These are phyloP conservation scores for Phoenix dactylifera DNA, from an alignment of 176 grass and related monocot genomes.

Conservation along the genomic window DNA sequence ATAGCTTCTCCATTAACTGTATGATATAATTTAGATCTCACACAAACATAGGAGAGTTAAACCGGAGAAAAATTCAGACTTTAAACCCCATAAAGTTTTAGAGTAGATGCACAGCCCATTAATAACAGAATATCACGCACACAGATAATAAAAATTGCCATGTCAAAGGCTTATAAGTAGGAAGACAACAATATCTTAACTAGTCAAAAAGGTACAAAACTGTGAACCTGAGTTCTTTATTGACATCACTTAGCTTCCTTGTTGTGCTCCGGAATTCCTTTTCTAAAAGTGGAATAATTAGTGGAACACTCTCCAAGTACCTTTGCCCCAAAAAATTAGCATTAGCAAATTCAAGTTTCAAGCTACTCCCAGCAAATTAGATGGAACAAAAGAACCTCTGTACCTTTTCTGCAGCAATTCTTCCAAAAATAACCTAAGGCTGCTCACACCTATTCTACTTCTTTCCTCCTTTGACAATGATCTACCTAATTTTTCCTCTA, in stretches of 20 bases:
- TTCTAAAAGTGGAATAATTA: slow-evolving; percentile 84
- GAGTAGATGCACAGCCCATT: too few species aligned
- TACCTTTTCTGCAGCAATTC: slow-evolving; percentile 80
- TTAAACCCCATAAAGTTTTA: too few species aligned
- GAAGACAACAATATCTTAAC: too few species aligned
- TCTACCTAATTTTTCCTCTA: slow-evolving; percentile 82
- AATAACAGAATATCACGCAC: too few species aligned
- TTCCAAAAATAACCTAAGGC: slow-evolving; percentile 81
- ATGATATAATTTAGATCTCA: too few species aligned
- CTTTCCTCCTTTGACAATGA: slow-evolving; percentile 62
- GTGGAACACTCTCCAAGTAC: slow-evolving; percentile 79
- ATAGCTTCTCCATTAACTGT: too few species aligned
- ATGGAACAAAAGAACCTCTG: slow-evolving; percentile 8
- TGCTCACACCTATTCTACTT: slow-evolving; percentile 66
- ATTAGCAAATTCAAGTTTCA: too few species aligned
- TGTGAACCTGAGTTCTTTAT: slow-evolving; percentile 64
- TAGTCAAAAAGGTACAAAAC: slow-evolving; percentile 6
- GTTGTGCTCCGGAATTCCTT: slow-evolving; percentile 52
- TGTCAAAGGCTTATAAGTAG: too few species aligned
- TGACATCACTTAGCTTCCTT: slow-evolving; percentile 53
- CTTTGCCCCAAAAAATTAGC: slow-evolving; percentile 13
- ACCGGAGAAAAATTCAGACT: too few species aligned
- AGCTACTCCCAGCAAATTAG: not conserved
- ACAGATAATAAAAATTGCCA: too few species aligned
- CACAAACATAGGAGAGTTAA: too few species aligned